Conservation (phyloP, 1,284 basidiomycete species). For the Leccinum huronense region DNA sequence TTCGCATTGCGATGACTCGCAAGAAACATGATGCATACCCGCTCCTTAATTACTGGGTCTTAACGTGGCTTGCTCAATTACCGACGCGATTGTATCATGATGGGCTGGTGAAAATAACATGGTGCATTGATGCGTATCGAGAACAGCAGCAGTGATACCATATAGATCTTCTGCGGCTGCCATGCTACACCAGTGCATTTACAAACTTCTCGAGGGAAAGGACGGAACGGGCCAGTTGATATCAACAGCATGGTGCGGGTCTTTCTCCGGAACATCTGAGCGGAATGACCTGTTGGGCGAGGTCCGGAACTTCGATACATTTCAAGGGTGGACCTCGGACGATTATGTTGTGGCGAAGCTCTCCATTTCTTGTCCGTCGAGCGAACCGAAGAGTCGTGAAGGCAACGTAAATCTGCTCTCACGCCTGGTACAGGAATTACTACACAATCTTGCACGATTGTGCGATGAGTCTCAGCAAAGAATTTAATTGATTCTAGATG, state of each 20-base stretch:
- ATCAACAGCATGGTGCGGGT: not conserved
- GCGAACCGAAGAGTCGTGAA: not conserved
- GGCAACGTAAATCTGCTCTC: not conserved
- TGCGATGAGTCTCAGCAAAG: not conserved
- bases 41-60: not conserved
- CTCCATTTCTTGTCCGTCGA: not conserved
- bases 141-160: not conserved
- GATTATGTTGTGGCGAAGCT: not conserved
- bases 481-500: not conserved
- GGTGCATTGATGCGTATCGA: not conserved
- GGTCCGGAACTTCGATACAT: not conserved
- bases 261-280: not conserved
- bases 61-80: not conserved
- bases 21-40: not conserved
- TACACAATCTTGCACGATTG: not conserved
- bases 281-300: not conserved
- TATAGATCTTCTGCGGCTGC: not conserved
- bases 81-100: not conserved
- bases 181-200: not conserved
- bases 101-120: not conserved
- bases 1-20: not conserved
- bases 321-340: not conserved
- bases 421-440: not conserved
- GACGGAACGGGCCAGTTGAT: not conserved
- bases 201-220: not conserved